Percentiles rank a stretch among this genome's conserved stretches.
Evolutionary conservation across 208 protist genomes (phyloP).

Genomic region (Trypanosoma theileri): DNA sequence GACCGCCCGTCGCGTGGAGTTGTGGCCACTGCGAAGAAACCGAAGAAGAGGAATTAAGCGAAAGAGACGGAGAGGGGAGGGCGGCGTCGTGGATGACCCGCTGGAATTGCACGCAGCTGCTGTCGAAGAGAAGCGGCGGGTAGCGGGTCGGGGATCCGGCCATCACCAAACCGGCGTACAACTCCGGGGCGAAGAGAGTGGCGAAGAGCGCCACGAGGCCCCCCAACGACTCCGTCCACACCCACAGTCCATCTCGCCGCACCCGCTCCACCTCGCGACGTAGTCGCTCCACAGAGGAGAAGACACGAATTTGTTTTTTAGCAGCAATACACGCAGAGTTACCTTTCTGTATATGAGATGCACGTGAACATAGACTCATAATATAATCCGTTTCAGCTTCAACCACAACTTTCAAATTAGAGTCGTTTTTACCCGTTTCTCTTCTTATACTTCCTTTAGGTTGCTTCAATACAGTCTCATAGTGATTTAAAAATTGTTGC

Average conservation of each 20-base stretch:
- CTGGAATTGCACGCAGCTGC: slow-evolving; percentile 48
- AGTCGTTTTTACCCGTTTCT: background rate
- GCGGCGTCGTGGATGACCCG: slow-evolving; percentile 36
- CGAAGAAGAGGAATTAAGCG: slow-evolving; percentile 26
- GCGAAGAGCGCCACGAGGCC: slow-evolving; percentile 58
- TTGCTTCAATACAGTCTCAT: slow-evolving; percentile 31
- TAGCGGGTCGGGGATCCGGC: slow-evolving; percentile 66
- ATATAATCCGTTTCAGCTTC: slow-evolving; percentile 24
- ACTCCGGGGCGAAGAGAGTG: slow-evolving; percentile 48
- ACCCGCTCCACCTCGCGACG: slow-evolving; percentile 41
- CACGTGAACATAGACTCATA: slow-evolving; percentile 10
- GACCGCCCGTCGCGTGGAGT: background rate
- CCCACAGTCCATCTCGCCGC: slow-evolving; percentile 66
- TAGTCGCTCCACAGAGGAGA: slow-evolving; percentile 33
- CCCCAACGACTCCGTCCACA: slow-evolving; percentile 76
- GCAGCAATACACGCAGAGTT: slow-evolving; percentile 11
- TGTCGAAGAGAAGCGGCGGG: slow-evolving; percentile 72
- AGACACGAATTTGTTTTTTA: slow-evolving; percentile 25
- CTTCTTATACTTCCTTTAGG: slow-evolving; percentile 11
- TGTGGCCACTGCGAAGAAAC: slow-evolving; percentile 4
- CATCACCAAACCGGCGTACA: slow-evolving; percentile 68
- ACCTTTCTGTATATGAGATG: background rate
- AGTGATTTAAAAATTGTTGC: slow-evolving; percentile 43
- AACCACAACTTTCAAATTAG: background rate
- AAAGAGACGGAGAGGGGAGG: background rate